Conservation (phyloP, 495 filamentous ascomycete species). For the Polyplosphaeria fusca region DNA sequence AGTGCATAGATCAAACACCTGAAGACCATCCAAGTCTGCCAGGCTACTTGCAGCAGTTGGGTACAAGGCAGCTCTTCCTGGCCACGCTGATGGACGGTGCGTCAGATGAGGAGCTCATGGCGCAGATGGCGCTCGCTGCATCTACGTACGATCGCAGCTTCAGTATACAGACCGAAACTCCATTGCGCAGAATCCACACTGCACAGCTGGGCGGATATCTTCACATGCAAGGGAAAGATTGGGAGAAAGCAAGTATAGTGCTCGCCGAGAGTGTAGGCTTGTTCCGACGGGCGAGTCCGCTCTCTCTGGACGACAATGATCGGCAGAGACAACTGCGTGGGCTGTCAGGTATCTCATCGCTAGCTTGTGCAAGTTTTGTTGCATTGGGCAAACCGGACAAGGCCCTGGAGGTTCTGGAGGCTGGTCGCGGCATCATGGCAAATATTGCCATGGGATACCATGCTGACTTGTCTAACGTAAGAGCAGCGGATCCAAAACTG, state of each 20-base stretch:
- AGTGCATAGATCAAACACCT: constrained; percentile 7
- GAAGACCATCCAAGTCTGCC: constrained; percentile 8
- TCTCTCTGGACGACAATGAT: constrained; percentile 4
- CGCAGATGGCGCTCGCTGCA: neutral
- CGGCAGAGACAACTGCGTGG: constrained; percentile 5
- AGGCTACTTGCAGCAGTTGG: neutral
- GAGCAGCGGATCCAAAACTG: neutral
- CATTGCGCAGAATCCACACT: neutral
- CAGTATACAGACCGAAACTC: neutral
- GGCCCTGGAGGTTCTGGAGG: constrained; percentile 2
- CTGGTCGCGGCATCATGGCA: constrained; percentile 9
- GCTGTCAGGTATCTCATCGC: constrained; percentile 9
- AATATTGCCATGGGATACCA: constrained; percentile 19
- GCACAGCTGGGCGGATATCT: neutral
- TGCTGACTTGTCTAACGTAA: neutral
- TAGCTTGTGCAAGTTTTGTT: constrained; percentile 5
- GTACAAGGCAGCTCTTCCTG: neutral
- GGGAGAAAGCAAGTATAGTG: neutral
- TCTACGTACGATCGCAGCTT: neutral
- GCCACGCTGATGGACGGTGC: neutral
- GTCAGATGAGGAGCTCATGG: neutral
- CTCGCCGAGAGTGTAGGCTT: neutral
- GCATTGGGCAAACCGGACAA: constrained; percentile 3
- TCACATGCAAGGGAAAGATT: neutral
- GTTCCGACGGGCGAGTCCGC: constrained; percentile 1